Evolutionary conservation across 2,329 filamentous ascomycete genomes (phyloP), one percentile per base, ranked within the genome.

Genomic region (Talaromyces sp.): DNA sequence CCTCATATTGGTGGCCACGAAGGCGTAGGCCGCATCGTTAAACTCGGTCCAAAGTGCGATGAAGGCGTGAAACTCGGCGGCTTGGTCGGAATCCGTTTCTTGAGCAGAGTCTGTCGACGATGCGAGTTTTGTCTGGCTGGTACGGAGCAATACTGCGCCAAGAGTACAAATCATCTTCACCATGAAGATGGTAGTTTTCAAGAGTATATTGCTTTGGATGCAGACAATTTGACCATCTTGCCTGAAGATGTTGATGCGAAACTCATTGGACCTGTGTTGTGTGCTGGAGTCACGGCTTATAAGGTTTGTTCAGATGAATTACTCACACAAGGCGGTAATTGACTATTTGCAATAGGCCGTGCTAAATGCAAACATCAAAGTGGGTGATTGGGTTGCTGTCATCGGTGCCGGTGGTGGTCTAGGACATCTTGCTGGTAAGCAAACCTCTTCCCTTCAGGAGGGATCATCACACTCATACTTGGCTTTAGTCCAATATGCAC

Each of bases 131-230:
- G 79, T 66, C 72, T 78, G n/a, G 75, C 75, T 0, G 77, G 76
- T 5, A 73, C 66, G 45, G 79, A 79, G 64, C 77, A 79, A 71
- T 75, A 80, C 66, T 81, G 80, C 52, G 65, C 72, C 33, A 76
- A 77, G 41, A 73, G 76, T 39, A 81, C 77, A 9, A 81, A 81
- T 50, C 80, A 82, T 70, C 69, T 82, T 52, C 79, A 81, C 67
- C 79, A 82, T 64, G 79, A 81, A 61, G 79, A 81, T 65, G 80
- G 80, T 0, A 77, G 77, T 56, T 82, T 82, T 59, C 79, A 81
- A 67, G 71, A 81, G 70, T 81, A 79, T 65, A 77, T 81, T 63
- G 75, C 74, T 5, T 71, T 81, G n/a, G 78, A 81, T 69, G 78
- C 78, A 39, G 77, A 79, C 47, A 79, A 81, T 62, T 66, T 82